Percentiles rank a stretch among this genome's conserved stretches.
These are phyloP conservation scores for Nemania sp. DNA, from an alignment of 2,329 filamentous ascomycete genomes.

Conservation along the genomic window DNA sequence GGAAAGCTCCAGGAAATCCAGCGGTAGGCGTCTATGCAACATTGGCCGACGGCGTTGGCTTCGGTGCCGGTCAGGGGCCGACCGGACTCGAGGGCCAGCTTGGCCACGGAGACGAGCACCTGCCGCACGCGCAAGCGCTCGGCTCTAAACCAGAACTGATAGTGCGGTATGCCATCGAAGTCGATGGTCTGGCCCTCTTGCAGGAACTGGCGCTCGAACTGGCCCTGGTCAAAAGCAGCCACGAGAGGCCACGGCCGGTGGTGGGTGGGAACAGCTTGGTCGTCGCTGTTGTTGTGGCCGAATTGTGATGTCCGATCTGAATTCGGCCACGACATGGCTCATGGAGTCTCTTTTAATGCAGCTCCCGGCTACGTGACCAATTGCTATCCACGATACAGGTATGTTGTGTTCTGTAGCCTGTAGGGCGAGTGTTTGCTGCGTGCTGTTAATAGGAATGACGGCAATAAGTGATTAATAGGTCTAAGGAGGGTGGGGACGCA, in stretches of 20 bases:
- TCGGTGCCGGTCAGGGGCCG: conserved; percentile 37
- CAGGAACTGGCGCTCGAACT: conserved; percentile 32
- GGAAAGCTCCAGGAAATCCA: conserved; percentile 39
- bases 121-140: conserved; percentile 3
- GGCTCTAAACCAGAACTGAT: conserved; percentile 13
- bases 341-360: too few relatives aligned
- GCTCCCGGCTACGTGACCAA: too few relatives aligned
- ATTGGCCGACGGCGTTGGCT: conserved; percentile 34
- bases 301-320: not conserved
- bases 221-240: conserved; percentile 12
- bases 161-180: conserved; percentile 31
- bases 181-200: conserved; percentile 36
- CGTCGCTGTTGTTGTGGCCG: not conserved
- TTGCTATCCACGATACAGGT: too few relatives aligned
- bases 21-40: conserved; percentile 33
- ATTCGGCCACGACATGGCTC: not conserved
- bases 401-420: too few relatives aligned
- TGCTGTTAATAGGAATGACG: too few relatives aligned
- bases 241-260: conserved; percentile 33
- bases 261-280: conserved; percentile 1
- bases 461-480: too few relatives aligned
- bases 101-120: conserved; percentile 17
- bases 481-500: too few relatives aligned
- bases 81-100: conserved; percentile 1
- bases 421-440: too few relatives aligned